Base-by-base conservation (phyloP, 1,284 basidiomycete species). In the Rhodotorula sp. region DNA sequence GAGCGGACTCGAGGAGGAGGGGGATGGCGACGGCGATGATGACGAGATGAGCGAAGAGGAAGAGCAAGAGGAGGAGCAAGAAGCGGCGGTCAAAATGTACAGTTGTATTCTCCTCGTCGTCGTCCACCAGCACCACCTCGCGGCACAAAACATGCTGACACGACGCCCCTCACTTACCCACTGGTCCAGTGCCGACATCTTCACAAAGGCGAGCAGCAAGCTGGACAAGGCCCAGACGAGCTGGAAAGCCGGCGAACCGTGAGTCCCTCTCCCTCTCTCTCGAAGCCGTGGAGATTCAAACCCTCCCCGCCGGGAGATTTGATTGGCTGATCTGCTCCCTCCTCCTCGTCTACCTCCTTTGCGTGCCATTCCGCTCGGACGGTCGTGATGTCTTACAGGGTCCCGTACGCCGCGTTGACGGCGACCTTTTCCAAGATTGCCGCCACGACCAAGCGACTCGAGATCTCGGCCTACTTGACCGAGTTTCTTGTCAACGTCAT, bases 371-470 rank as follows among this genome's bases (percentile, higher is more conserved):
- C 21, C 12, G 34, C 6, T 12, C 31, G 43, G 43, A 39, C 62
- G 3, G 34, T 18, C 47, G 23, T 15, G 3, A 5, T 20, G 7
- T 34, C 34, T 34, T 3, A 34, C 74, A 96, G 94, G 3, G 90
- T 98, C 18, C 96, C 97, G 0, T 99, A 99, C 81, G 89, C 92
- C 15, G 92, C 94, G 4, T 86, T 99, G 39, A 89, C 93, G 2
- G 89, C 92, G 73, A 89, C 91, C 0, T 99, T 99, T 80, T 86
- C 89, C 46, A 84, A 91, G 64, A 98, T 99, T 75, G 95, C 97
- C 81, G 88, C 89, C 3, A 99, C 97, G 1, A 97, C 95, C 3
- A 99, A 98, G 80, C 91, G 97, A 12, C 84, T 98, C 52, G 94
- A 97, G 81, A 99, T 98, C 81, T 91, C 89, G 8, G 87, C 93